These are phyloP conservation scores for Phlebiopsis flavidoalba DNA, from an alignment of 768 basidiomycete species.

Conservation along the genomic window DNA sequence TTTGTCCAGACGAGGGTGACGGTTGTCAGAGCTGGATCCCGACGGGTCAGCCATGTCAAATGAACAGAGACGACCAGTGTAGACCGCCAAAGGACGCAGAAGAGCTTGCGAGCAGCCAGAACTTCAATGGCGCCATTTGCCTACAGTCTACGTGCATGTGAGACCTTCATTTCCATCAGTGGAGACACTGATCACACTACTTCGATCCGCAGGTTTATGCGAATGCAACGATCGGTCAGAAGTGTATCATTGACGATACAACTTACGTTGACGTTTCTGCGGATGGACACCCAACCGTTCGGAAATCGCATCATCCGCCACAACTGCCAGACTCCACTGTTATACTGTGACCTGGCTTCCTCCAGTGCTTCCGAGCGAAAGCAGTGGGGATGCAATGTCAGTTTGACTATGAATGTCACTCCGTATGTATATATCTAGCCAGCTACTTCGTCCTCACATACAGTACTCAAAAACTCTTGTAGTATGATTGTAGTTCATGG, in stretches of 20 bases:
- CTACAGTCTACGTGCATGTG: conserved; percentile 56
- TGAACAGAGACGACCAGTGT: conserved; percentile 60
- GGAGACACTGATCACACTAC: not conserved
- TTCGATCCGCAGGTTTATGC: conserved; percentile 40
- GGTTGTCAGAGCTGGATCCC: conserved; percentile 40
- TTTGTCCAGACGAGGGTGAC: conserved; percentile 66
- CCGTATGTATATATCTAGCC: conserved; percentile 25
- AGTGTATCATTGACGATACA: conserved; percentile 49
- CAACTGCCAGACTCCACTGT: conserved; percentile 48
- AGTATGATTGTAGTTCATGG: conserved; percentile 29
- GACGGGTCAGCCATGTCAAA: conserved; percentile 47
- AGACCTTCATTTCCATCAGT: conserved; percentile 14
- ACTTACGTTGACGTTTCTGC: conserved; percentile 44
- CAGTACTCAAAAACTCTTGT: not conserved
- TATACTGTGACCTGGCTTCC: conserved; percentile 48
- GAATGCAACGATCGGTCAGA: conserved; percentile 45
- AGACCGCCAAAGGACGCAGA: conserved; percentile 34
- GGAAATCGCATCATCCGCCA: conserved; percentile 49
- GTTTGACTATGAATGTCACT: conserved; percentile 50
- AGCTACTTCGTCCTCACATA: not conserved
- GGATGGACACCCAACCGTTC: conserved; percentile 32
- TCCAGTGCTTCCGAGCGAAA: conserved; percentile 43
- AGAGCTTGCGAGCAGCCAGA: conserved; percentile 33
- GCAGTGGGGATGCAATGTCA: conserved; percentile 37
- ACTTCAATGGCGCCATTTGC: conserved; percentile 55